phyloP scores from a whole-genome alignment of 129 eudicot genomes.

The Artemisia annua region DNA sequence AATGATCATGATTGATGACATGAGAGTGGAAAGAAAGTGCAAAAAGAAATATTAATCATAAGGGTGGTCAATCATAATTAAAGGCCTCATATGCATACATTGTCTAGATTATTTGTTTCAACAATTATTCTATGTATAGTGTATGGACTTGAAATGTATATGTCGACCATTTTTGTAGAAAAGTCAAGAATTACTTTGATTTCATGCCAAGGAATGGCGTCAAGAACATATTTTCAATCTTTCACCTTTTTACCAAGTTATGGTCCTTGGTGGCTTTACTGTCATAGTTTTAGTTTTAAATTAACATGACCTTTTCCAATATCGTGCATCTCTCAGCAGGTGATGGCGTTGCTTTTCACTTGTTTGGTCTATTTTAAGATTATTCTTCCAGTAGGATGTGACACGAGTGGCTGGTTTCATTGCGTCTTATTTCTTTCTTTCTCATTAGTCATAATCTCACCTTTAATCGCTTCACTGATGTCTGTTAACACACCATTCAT shows the following conservation, averaged over 20 bases:
- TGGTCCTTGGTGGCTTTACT: neutral
- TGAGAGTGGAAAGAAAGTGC: constrained; percentile 33
- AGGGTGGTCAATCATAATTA: constrained; percentile 25
- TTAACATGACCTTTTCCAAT: neutral
- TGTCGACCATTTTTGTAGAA: neutral
- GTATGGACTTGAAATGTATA: neutral
- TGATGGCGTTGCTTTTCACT: neutral
- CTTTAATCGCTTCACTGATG: no score
- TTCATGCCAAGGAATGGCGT: neutral
- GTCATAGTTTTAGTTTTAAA: neutral
- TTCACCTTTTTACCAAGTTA: neutral
- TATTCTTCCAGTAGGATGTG: neutral
- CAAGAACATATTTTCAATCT: neutral
- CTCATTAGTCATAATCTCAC: neutral
- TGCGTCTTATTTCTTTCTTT: neutral
- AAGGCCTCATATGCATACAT: constrained; percentile 1
- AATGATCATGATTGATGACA: constrained; percentile 26
- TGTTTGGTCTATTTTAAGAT: neutral
- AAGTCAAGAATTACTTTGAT: neutral
- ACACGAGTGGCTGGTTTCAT: neutral
- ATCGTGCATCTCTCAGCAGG: neutral
- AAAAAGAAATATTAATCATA: constrained; percentile 27
- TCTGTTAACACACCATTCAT: neutral
- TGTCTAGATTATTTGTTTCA: constrained; percentile 5
- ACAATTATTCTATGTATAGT: constrained; percentile 14